Base-by-base conservation (phyloP, 345 rosid genomes). In the Salix brachista region DNA sequence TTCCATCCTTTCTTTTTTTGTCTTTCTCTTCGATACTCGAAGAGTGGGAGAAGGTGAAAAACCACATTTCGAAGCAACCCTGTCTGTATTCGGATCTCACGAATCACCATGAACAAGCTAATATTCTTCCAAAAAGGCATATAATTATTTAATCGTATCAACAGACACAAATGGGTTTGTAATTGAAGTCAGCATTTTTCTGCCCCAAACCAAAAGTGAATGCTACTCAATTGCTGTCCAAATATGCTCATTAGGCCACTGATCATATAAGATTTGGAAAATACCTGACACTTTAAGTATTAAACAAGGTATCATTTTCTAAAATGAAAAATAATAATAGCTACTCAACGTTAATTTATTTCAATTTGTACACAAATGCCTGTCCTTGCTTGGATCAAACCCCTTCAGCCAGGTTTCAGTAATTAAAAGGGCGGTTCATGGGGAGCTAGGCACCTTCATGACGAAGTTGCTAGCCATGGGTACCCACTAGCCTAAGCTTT, bases 31-130 rank as follows among this genome's bases (percentile, higher is more conserved):
- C 36, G 66, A 50, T 60, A 74, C 78, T 79, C 75, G 58, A 32
- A 44, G 52, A 74, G 84, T 74, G 84, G 86, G 85, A 78, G 85
- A 84, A 67, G 85, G 83, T 83, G 72, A 78, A 54, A 67, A 73
- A 82, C 79, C 85, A 69, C 70, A 69, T 85, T 76, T 83, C 90
- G 73, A 90, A 69, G 85, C 88, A 84, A 85, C 85, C 84, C 81
- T 86, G 86, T 76, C 76, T 42, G 30, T 60, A 75, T 71, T 77
- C 86, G 77, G 39, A 84, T 79, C 85, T 83, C 88, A 80, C 88
- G 80, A 85, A 84, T 87, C 92, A 81, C 88, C 81, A 83, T 79
- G 80, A 75, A 83, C 86, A 87, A 84, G 80, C 88, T 82, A 84
- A 82, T 83, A 87, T 87, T 87, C 90, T 86, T 87, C 88, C 85